A percentile compares a stretch with the other conserved stretches of the same genome.
Evolutionary conservation across 768 basidiomycete species (phyloP).

Genomic region (Tulasnella sp.): DNA sequence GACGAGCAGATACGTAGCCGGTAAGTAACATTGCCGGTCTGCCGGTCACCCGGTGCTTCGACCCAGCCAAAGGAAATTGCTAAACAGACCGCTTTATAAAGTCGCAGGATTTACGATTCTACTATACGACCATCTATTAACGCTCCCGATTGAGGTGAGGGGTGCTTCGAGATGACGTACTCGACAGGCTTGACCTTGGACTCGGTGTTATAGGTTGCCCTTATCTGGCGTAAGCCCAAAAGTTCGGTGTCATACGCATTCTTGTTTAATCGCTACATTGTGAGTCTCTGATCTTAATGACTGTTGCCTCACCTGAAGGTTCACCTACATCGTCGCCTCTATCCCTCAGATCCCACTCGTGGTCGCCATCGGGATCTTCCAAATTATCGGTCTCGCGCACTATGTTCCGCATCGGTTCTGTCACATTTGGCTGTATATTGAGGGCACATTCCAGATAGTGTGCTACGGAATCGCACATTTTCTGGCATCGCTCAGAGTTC

Average conservation of each 20-base stretch:
- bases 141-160: not conserved
- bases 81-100: not conserved
- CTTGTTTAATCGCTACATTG: conserved; percentile 6
- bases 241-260: not conserved
- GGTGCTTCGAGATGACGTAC: not conserved
- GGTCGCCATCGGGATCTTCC: not conserved
- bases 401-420: not conserved
- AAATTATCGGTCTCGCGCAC: not conserved
- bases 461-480: conserved; percentile 3
- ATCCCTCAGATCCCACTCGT: not conserved
- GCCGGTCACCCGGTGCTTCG: not conserved
- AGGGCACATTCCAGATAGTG: not conserved
- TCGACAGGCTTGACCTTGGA: not conserved
- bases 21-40: conserved; percentile 3
- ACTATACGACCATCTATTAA: conserved; percentile 3
- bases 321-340: not conserved
- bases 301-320: not conserved
- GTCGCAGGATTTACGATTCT: conserved; percentile 1
- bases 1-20: conserved; percentile 19
- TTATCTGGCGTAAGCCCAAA: conserved; percentile 6
- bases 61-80: not conserved
- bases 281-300: not conserved
- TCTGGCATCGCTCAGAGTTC: not conserved
- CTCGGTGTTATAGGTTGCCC: not conserved
- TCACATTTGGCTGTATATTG: not conserved